These are phyloP conservation scores for Vicia villosa DNA, from an alignment of 306 rosid genomes.

Conservation along the genomic window DNA sequence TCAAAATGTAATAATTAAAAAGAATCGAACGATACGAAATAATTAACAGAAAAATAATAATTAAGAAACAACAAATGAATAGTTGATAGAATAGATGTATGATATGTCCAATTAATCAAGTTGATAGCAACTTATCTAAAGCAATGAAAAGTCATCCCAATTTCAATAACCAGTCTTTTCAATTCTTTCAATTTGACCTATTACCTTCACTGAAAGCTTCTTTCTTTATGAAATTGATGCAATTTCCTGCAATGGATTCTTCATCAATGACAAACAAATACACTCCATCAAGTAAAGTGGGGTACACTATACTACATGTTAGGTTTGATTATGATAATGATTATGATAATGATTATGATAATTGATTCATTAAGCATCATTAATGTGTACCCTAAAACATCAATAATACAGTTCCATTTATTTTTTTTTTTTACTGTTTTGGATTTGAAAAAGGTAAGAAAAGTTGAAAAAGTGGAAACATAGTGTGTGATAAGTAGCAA, in stretches of 20 bases:
- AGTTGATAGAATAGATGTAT: constrained; percentile 36
- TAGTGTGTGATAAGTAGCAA: constrained; percentile 40
- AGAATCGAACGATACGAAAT: too few species aligned
- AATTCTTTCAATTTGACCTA: constrained; percentile 39
- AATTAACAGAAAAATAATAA: constrained; percentile 34
- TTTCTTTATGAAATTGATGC: too few species aligned
- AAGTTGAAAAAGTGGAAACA: constrained; percentile 37
- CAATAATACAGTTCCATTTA: not conserved
- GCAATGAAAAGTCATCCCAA: constrained; percentile 30
- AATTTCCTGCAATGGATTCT: constrained; percentile 38
- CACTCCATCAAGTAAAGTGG: constrained; percentile 32
- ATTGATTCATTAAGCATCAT: constrained; percentile 47
- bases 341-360: constrained; percentile 35
- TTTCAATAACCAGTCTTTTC: constrained; percentile 34
- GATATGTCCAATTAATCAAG: constrained; percentile 35
- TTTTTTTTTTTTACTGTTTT: constrained; percentile 23
- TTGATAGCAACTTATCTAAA: constrained; percentile 35
- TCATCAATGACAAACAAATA: constrained; percentile 46
- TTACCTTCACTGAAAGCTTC: constrained; percentile 34
- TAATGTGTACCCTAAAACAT: constrained; percentile 34
- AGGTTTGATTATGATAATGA: constrained; percentile 37
- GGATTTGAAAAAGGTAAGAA: constrained; percentile 34
- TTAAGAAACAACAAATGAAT: constrained; percentile 26
- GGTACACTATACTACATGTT: constrained; percentile 35
- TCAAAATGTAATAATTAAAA: too few species aligned